Conservation (phyloP, 345 rosid genomes). For the Sonneratia caseolaris region DNA sequence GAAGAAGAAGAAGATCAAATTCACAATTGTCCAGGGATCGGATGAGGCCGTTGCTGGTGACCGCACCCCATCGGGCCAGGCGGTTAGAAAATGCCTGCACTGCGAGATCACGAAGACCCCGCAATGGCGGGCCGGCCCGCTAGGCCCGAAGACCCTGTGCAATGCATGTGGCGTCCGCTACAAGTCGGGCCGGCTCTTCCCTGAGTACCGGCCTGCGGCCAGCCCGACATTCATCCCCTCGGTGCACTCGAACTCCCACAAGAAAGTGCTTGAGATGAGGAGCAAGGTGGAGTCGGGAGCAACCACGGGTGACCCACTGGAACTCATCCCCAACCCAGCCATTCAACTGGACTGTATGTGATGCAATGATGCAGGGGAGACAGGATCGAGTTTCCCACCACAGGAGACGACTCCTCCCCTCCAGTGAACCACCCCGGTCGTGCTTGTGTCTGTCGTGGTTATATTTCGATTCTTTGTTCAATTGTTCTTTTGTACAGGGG, state of each 20-base stretch:
- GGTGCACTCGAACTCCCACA: constrained; percentile 42
- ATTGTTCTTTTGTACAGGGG: constrained; percentile 5
- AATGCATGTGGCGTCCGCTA: constrained; percentile 49
- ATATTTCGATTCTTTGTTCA: constrained; percentile 8
- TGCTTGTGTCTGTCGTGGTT: not conserved
- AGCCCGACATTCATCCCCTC: constrained; percentile 40
- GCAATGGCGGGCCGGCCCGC: constrained; percentile 49
- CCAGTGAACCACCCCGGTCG: too few relatives aligned
- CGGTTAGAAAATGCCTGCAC: constrained; percentile 31
- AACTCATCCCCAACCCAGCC: constrained; percentile 13
- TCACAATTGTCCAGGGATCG: not conserved
- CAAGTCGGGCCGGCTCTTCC: constrained; percentile 42
- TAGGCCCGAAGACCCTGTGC: constrained; percentile 48
- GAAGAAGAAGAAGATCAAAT: constrained; percentile 54
- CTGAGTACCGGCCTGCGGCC: constrained; percentile 45
- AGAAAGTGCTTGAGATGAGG: constrained; percentile 36
- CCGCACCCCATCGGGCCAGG: constrained; percentile 7
- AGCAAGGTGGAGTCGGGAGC: not conserved
- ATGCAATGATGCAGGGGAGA: not conserved
- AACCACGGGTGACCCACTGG: not conserved
- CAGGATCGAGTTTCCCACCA: too few relatives aligned
- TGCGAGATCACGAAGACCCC: constrained; percentile 48
- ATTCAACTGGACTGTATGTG: constrained; percentile 11
- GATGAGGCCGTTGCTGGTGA: not conserved
- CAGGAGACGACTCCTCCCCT: too few relatives aligned